Evolutionary conservation across 2,329 filamentous ascomycete species (phyloP), one percentile per base, ranked within the genome.

Genomic region (Scytalidium lignicola): DNA sequence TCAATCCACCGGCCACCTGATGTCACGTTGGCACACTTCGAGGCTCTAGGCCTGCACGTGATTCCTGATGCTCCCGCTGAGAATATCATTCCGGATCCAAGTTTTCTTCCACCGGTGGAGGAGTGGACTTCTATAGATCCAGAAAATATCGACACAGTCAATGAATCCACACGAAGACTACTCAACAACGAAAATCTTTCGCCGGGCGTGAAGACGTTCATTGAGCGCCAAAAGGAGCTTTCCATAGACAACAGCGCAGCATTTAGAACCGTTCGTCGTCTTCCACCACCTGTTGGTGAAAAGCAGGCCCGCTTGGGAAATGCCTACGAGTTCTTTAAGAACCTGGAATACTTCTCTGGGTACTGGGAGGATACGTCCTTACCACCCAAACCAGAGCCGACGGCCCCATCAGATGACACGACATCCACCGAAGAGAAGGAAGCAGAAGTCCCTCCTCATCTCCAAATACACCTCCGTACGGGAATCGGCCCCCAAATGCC

Each of bases 281-380:
- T 83, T n/a, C 71, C 74, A 5, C 68, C 77, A 1, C 72, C 73
- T 28, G 73, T 73, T 39, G 82, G 80, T 39, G 74, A 75, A 58
- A 67, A 72, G 42, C 70, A 75, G 29, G 72, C 75, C 23, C 75
- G 80, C 6, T 65, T 85, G 7, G 82, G 82, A 13, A 83, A 83
- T 55, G 75, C 78, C 4, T 85, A 83, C 57, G 82, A 85, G 63
- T 85, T 85, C 64, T 85, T 78, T 66, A 78, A 79, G 46, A 78
- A 80, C 56, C 69, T 85, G 18, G 82, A 85, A 57, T 62, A 73
- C 21, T 74, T 83, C 59, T 77, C 79, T 2, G 60, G 70, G 1
- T 85, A 74, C 58, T 85, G 82, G 82, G 78, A 82, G 26, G 82
- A 85, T 58, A 78, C 80, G 0, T 79, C 78, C 3, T 51, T 63